Conservation (phyloP, 2,329 filamentous ascomycete species). For the Hymenoscyphus albidus region DNA sequence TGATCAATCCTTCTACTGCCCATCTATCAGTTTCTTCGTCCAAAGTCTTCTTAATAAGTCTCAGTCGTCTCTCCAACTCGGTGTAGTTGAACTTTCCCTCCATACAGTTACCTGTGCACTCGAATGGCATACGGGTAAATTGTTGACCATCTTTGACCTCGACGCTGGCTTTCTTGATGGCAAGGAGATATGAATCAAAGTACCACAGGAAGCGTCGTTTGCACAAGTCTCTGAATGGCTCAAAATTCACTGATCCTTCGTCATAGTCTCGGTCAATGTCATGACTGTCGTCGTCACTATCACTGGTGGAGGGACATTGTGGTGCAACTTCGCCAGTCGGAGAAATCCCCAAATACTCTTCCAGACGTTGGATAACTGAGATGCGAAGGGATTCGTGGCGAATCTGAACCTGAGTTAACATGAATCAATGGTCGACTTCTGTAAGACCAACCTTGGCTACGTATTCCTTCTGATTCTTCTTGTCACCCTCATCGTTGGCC, state of each 20-base stretch:
- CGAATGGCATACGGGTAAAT: slow-evolving; percentile 87
- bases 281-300: slow-evolving; percentile 47
- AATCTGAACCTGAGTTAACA: slow-evolving; percentile 54
- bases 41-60: slow-evolving; percentile 64
- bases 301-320: slow-evolving; percentile 35
- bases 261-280: slow-evolving; percentile 41
- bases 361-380: slow-evolving; percentile 79
- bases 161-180: slow-evolving; percentile 61
- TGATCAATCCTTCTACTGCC: slow-evolving; percentile 63
- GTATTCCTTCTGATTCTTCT: slow-evolving; percentile 71
- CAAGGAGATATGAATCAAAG: slow-evolving; percentile 76
- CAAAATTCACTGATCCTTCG: slow-evolving; percentile 58
- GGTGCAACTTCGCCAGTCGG: slow-evolving; percentile 44
- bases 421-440: background rate
- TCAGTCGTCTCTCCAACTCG: slow-evolving; percentile 66
- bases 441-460: slow-evolving; percentile 62
- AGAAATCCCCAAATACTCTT: slow-evolving; percentile 67
- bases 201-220: slow-evolving; percentile 96
- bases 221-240: slow-evolving; percentile 85
- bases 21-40: slow-evolving; percentile 69
- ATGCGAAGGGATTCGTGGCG: slow-evolving; percentile 85
- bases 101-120: slow-evolving; percentile 74
- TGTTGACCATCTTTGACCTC: slow-evolving; percentile 59
- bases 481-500: slow-evolving; percentile 62
- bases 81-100: slow-evolving; percentile 80